Evolutionary conservation across 352 stramenopile species (phyloP).

Genomic region (Globisporangium radiosum): DNA sequence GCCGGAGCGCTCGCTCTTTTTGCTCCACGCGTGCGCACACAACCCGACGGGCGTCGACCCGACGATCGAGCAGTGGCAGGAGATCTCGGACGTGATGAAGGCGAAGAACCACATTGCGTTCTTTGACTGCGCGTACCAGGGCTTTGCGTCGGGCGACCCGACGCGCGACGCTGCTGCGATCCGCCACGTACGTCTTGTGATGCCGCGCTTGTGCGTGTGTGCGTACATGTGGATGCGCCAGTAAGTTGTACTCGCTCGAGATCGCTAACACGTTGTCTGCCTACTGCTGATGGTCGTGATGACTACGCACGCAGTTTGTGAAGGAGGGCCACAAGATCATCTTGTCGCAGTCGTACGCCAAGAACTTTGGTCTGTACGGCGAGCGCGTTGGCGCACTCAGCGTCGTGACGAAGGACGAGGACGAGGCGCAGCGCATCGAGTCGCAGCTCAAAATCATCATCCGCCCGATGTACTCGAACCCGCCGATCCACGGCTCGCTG

Average conservation of each 20-base stretch:
- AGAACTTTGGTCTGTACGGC: slow-evolving; percentile 99
- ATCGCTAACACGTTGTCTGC: neutral
- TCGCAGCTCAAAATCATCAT: slow-evolving; percentile 99
- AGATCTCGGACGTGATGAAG: slow-evolving; percentile 95
- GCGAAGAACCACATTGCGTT: slow-evolving; percentile 95
- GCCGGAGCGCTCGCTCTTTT: slow-evolving; percentile 91
- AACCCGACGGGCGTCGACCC: slow-evolving; percentile 99
- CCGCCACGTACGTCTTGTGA: slow-evolving; percentile 53
- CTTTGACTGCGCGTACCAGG: slow-evolving; percentile 99
- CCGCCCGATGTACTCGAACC: slow-evolving; percentile 99
- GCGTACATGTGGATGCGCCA: neutral
- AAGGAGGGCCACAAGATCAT: slow-evolving; percentile 96
- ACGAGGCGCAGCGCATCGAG: slow-evolving; percentile 94
- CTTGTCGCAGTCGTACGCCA: slow-evolving; percentile 98
- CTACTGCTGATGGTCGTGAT: no score
- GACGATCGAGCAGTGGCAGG: slow-evolving; percentile 95
- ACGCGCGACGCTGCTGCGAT: slow-evolving; percentile 93
- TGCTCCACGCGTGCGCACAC: slow-evolving; percentile 99
- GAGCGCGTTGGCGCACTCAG: slow-evolving; percentile 96
- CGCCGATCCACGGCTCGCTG: slow-evolving; percentile 96
- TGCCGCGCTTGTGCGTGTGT: neutral
- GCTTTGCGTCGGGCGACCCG: slow-evolving; percentile 97
- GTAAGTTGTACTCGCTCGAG: no score
- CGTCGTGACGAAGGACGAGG: slow-evolving; percentile 89
- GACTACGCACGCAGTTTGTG: slow-evolving; percentile 80